Evolutionary conservation across 2,329 filamentous ascomycete genomes (phyloP).

Genomic region (Ophiostoma pallidulum): DNA sequence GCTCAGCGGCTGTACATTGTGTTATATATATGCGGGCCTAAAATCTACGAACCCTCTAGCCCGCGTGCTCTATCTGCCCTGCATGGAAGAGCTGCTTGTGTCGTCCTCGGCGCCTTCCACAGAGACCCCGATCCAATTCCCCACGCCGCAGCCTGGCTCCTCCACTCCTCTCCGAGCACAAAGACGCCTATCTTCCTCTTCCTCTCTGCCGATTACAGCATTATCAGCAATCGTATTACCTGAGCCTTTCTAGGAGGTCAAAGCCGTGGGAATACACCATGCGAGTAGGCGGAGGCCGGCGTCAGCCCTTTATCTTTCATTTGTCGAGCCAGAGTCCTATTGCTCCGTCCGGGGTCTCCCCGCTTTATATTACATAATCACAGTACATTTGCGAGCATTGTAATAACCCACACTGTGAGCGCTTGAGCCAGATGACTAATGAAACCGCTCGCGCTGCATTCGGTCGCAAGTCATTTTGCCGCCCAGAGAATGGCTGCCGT

Average conservation of each 20-base stretch:
- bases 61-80: slow-evolving; percentile 1
- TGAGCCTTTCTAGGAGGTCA: too few relatives aligned
- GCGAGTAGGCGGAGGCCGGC: slow-evolving; percentile 3
- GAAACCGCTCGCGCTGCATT: neutral
- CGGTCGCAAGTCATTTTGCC: neutral
- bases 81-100: too few relatives aligned
- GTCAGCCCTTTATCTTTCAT: slow-evolving; percentile 3
- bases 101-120: slow-evolving; percentile 1
- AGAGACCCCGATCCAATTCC: slow-evolving; percentile 4
- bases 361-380: too few relatives aligned
- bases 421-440: slow-evolving; percentile 5
- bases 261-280: neutral
- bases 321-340: too few relatives aligned
- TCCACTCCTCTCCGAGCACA: too few relatives aligned
- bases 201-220: too few relatives aligned
- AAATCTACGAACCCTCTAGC: neutral
- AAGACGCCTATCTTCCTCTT: too few relatives aligned
- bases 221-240: too few relatives aligned
- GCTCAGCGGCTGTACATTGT: neutral
- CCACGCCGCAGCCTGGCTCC: too few relatives aligned
- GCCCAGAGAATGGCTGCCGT: neutral
- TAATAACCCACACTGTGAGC: too few relatives aligned
- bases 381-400: too few relatives aligned
- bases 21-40: neutral
- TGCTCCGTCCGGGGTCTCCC: too few relatives aligned